Base-by-base conservation (phyloP, 164 flowering plant genomes). In the Annona cherimola region DNA sequence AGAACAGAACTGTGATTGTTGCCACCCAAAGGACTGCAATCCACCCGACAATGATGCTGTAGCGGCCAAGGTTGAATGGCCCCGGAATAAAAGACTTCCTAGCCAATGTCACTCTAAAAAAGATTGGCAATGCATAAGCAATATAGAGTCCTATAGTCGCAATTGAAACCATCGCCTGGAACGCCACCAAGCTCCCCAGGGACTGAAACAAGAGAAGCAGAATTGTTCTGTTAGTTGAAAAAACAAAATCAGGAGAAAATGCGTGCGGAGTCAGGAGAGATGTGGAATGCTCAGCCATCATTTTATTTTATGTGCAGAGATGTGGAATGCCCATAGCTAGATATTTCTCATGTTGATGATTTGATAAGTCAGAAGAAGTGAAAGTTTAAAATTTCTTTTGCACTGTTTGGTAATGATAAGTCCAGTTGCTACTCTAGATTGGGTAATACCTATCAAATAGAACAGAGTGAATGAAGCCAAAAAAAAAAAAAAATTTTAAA, bases 141-240 rank as follows among this genome's bases (percentile, higher is more conserved):
- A 93, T 91, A 87, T 95, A 93, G 63, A 93, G 87, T 45, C 97
- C 96, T 26, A 95, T 90, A 1, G 96, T 90, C 63, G 97, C 99
- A 75, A 95, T 91, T 2, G 99, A 95, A 42, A 91, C 97, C 98
- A 95, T 81, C 42, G 81, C 81, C 66, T 78, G 81, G 68, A 78
- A 81, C n/a, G 83, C 98, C 65, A 93, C 99, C 7, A 81, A 26
- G 83, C 99, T 95, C 75, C 90, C 92, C 4, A 95, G 94, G 71
- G 90, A 93, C 99, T 93, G 92, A 86, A 46, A 55, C 16, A 66
- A 19, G 39, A 8, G 19, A 18, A 42, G 50, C 57, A 59, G 39
- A 42, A 63, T 9, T 64, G 65, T 19, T 16, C 35, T 18, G 43
- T 2, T 0, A 12, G 39, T 14, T 16, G 11, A 19, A 64, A 40